Evolutionary conservation across 2,329 filamentous ascomycete species (phyloP).

Genomic region (Periconia sp.): DNA sequence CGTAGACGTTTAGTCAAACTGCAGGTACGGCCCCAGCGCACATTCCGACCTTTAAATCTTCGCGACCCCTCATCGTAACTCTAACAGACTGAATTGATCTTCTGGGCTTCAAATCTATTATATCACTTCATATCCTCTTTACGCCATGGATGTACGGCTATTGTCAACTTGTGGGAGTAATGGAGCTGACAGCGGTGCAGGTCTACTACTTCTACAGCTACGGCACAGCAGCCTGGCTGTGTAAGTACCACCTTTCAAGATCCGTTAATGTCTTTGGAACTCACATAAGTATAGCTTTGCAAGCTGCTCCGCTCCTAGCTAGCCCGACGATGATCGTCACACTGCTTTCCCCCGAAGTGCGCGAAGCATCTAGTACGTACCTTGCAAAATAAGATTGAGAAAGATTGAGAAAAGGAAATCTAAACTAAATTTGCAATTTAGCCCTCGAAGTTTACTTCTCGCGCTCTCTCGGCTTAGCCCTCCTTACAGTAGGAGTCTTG

Average conservation of each 20-base stretch:
- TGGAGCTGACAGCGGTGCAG: constrained; percentile 31
- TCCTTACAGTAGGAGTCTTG: constrained; percentile 68
- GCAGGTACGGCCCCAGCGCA: too few species aligned
- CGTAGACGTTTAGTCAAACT: too few species aligned
- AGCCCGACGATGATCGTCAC: constrained; percentile 67
- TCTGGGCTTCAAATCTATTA: too few species aligned
- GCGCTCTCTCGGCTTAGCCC: constrained; percentile 70
- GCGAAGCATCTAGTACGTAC: constrained; percentile 59
- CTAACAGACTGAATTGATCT: too few species aligned
- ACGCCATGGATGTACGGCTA: constrained; percentile 15
- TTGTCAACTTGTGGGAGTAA: background rate
- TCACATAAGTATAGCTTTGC: constrained; percentile 34
- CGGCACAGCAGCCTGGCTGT: constrained; percentile 51
- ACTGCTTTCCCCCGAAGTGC: constrained; percentile 63
- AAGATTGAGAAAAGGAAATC: too few species aligned
- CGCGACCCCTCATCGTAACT: too few species aligned
- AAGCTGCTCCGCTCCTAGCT: constrained; percentile 61
- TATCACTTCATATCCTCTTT: too few species aligned
- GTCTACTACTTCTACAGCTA: constrained; percentile 53
- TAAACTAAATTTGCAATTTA: too few species aligned
- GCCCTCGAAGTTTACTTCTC: constrained; percentile 76
- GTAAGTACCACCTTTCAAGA: constrained; percentile 16
- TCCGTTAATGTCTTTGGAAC: constrained; percentile 16
- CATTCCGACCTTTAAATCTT: too few species aligned
- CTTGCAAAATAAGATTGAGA: too few species aligned